These are phyloP conservation scores for Penicillium samsonianum DNA, from an alignment of 495 filamentous ascomycete species.

Conservation along the genomic window DNA sequence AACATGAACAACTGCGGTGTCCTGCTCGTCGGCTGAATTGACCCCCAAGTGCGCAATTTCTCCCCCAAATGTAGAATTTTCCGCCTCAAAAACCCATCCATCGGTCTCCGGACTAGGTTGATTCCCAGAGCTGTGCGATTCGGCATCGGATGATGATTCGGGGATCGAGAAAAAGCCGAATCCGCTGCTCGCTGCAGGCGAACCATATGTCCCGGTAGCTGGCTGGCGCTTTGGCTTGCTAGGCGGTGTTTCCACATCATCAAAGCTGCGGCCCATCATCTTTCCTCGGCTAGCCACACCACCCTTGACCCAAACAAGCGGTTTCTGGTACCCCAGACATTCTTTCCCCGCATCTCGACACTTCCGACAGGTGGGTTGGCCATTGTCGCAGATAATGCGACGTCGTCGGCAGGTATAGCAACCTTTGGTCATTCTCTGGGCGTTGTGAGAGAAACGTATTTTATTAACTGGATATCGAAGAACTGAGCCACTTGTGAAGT, in stretches of 20 bases:
- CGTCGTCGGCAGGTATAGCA: constrained; percentile 54
- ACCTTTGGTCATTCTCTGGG: constrained; percentile 46
- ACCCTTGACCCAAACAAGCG: constrained; percentile 53
- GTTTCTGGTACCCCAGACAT: constrained; percentile 63
- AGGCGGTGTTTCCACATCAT: constrained; percentile 32
- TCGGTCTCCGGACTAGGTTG: constrained; percentile 25
- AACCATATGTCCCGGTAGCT: not conserved
- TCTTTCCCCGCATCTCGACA: constrained; percentile 63
- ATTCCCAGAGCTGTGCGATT: constrained; percentile 21
- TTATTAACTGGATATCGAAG: constrained; percentile 16
- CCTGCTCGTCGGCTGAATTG: constrained; percentile 5
- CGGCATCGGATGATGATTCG: constrained; percentile 24
- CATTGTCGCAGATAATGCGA: constrained; percentile 61
- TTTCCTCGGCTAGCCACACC: constrained; percentile 52
- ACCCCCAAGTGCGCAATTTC: constrained; percentile 4
- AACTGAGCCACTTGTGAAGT: constrained; percentile 21
- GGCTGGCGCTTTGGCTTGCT: constrained; percentile 7
- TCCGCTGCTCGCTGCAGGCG: not conserved
- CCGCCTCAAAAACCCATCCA: constrained; percentile 17
- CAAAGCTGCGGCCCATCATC: constrained; percentile 54
- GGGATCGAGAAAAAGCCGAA: constrained; percentile 19
- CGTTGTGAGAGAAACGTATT: constrained; percentile 14
- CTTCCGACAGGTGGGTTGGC: constrained; percentile 61
- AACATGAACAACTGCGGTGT: constrained; percentile 19
- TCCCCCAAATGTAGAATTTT: not conserved